Evolutionary conservation across 495 filamentous ascomycete species (phyloP).

Genomic region (Penicillium turbatum): DNA sequence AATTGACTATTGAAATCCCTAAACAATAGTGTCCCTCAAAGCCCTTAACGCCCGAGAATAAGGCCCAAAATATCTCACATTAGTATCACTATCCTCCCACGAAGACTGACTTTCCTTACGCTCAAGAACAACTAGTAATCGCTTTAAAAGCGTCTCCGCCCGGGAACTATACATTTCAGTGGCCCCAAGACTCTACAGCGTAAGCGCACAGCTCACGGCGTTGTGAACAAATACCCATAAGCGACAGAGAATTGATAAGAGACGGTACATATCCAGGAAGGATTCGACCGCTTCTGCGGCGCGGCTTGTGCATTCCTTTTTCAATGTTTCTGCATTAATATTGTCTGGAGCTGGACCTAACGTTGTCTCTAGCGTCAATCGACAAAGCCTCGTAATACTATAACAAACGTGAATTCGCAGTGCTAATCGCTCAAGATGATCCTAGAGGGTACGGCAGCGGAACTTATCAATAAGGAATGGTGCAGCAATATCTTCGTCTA

Average conservation of each 20-base stretch:
- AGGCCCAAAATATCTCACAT: conserved; percentile 24
- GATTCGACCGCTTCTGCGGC: conserved; percentile 7
- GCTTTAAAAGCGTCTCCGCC: not conserved
- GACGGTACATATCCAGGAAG: conserved; percentile 21
- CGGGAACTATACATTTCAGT: not conserved
- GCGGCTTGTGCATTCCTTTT: not conserved
- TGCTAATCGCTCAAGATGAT: conserved; percentile 47
- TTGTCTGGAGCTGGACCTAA: not conserved
- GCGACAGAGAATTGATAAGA: conserved; percentile 14
- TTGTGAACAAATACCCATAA: conserved; percentile 26
- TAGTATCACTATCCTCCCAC: conserved; percentile 23
- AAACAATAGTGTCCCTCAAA: conserved; percentile 1
- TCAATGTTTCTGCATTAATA: not conserved
- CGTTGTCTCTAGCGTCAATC: conserved; percentile 5
- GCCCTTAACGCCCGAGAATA: conserved; percentile 23
- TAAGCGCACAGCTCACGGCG: conserved; percentile 23
- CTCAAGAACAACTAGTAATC: conserved; percentile 16
- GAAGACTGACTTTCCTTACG: conserved; percentile 17
- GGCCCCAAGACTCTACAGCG: conserved; percentile 3
- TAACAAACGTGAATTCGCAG: conserved; percentile 25
- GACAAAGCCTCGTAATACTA: conserved; percentile 13
- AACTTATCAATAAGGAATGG: conserved; percentile 40
- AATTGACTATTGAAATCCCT: too few relatives aligned
- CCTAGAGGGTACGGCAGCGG: conserved; percentile 34
- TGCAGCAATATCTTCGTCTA: conserved; percentile 34